Evolutionary conservation across 257 asterid genomes (phyloP).

Genomic region (Penstemon eatonii): DNA sequence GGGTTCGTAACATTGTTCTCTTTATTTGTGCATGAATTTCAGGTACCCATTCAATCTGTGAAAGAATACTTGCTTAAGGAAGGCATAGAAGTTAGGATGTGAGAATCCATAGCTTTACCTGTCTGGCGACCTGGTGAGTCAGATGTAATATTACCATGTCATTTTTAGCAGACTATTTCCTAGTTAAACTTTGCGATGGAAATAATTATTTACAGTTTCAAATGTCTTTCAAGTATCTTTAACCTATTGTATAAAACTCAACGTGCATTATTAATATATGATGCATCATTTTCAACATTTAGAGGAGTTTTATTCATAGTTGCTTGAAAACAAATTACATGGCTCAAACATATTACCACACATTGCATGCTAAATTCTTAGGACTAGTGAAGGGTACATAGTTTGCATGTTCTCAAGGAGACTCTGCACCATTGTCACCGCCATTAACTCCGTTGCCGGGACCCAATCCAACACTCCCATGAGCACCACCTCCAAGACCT

Average conservation of each 20-base stretch:
- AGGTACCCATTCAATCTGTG: constrained; percentile 69
- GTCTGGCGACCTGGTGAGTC: too few species aligned
- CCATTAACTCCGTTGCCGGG: background rate
- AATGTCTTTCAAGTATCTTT: background rate
- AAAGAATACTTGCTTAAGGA: constrained; percentile 54
- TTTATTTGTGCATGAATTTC: constrained; percentile 18
- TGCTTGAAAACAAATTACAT: too few species aligned
- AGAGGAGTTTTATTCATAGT: background rate
- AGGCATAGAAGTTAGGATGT: constrained; percentile 62
- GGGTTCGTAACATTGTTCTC: background rate
- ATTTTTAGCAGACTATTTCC: too few species aligned
- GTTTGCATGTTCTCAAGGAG: constrained; percentile 14
- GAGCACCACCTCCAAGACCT: constrained; percentile 27
- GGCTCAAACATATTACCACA: background rate
- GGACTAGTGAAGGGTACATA: background rate
- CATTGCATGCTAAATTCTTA: constrained; percentile 2
- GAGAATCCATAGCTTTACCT: background rate
- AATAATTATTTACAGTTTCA: background rate
- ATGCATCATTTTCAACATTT: background rate
- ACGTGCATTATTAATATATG: background rate
- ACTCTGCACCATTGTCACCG: constrained; percentile 10
- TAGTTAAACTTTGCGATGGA: too few species aligned
- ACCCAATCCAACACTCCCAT: background rate
- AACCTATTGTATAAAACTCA: background rate
- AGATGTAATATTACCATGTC: too few species aligned